phyloP scores from a whole-genome alignment of 495 filamentous ascomycete species.

The Hypoxylon subgilvum region DNA sequence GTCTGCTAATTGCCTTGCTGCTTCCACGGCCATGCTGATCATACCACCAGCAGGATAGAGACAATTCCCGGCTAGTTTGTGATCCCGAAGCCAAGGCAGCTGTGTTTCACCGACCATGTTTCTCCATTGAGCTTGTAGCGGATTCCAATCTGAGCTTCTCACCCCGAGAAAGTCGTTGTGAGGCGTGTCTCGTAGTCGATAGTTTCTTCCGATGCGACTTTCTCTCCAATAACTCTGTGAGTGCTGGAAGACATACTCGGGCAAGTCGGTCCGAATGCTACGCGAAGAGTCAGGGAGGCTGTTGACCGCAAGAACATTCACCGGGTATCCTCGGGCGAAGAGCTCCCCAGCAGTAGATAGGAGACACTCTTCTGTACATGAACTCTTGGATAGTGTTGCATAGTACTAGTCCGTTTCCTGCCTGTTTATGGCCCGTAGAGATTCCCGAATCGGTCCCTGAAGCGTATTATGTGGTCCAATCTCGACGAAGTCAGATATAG shows the following conservation, averaged over 20 bases:
- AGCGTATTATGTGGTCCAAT: slow-evolving; percentile 31
- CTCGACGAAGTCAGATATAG: too few species aligned
- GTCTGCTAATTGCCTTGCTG: slow-evolving; percentile 30
- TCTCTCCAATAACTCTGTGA: slow-evolving; percentile 49
- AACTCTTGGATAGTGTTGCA: too few species aligned
- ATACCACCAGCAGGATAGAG: slow-evolving; percentile 48
- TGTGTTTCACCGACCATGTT: slow-evolving; percentile 45
- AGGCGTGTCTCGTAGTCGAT: slow-evolving; percentile 43
- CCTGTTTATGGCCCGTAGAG: too few species aligned
- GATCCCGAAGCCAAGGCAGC: slow-evolving; percentile 55
- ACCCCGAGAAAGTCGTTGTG: slow-evolving; percentile 55
- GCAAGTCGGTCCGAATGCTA: slow-evolving; percentile 40
- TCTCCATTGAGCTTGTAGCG: slow-evolving; percentile 50
- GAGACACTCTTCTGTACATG: too few species aligned
- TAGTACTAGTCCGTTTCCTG: too few species aligned
- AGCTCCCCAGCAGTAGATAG: too few species aligned
- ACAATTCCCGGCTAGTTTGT: too few species aligned
- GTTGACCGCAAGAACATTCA: slow-evolving; percentile 32
- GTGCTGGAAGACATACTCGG: slow-evolving; percentile 52
- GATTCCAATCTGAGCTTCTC: slow-evolving; percentile 41
- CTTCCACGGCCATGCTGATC: slow-evolving; percentile 44
- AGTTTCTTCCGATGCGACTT: slow-evolving; percentile 48
- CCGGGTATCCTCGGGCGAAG: too few species aligned
- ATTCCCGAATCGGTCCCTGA: slow-evolving; percentile 53
- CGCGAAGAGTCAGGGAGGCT: slow-evolving; percentile 32